Percentiles rank a stretch among this genome's conserved stretches.
These are phyloP conservation scores for Plasmopara halstedii DNA, from an alignment of 352 stramenopile genomes.

Conservation along the genomic window DNA sequence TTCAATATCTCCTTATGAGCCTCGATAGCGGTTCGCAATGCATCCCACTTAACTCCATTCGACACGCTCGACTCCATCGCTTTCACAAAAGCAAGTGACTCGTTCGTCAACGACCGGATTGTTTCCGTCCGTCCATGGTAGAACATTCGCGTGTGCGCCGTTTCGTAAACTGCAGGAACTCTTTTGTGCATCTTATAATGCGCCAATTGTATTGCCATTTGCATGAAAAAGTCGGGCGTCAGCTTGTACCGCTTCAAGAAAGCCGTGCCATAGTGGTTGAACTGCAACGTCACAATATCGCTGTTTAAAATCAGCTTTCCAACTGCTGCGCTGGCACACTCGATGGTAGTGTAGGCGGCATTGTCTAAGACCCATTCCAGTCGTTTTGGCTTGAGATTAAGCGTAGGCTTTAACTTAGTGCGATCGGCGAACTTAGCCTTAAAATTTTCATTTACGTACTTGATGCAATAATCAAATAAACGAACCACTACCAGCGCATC, in stretches of 20 bases:
- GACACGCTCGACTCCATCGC: conserved; percentile 72
- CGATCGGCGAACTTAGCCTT: conserved; percentile 79
- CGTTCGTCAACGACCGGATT: conserved; percentile 81
- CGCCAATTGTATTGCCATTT: conserved; percentile 96
- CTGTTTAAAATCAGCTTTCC: conserved; percentile 89
- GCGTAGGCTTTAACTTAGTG: conserved; percentile 53
- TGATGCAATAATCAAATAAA: conserved; percentile 92
- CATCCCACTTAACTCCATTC: conserved; percentile 72
- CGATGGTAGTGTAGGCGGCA: conserved; percentile 70
- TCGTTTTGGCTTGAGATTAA: conserved; percentile 58
- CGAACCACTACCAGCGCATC: conserved; percentile 94
- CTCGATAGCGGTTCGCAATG: conserved; percentile 84
- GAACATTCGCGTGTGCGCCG: conserved; percentile 95
- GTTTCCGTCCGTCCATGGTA: conserved; percentile 95
- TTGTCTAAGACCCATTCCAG: conserved; percentile 83
- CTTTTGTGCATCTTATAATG: conserved; percentile 93
- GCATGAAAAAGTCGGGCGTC: conserved; percentile 96
- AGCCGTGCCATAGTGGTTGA: conserved; percentile 87
- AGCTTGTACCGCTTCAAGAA: conserved; percentile 93
- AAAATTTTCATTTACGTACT: conserved; percentile 87
- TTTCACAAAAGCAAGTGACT: conserved; percentile 88
- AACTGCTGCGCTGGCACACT: conserved; percentile 82
- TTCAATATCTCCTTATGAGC: conserved; percentile 90
- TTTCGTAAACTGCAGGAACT: conserved; percentile 95
- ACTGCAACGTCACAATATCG: conserved; percentile 87